Conservation (phyloP, 495 filamentous ascomycete genomes). For the Penicillium coffeae region DNA sequence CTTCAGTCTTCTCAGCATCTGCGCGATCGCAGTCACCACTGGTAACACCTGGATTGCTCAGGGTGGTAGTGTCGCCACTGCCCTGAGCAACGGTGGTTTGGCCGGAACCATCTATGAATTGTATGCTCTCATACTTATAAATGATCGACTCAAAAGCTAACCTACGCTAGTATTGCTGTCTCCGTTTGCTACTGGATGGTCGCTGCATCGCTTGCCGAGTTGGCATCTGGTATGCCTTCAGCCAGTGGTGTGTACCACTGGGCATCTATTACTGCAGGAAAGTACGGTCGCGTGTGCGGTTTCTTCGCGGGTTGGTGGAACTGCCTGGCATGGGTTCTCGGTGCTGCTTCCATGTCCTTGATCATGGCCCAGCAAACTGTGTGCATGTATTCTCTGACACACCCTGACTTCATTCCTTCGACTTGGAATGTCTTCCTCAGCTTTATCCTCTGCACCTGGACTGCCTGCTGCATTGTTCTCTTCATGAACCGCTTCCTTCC, state of each 20-base stretch:
- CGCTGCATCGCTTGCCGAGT: constrained; percentile 60
- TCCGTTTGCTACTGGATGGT: constrained; percentile 51
- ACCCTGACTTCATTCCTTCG: constrained; percentile 57
- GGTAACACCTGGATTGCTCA: constrained; percentile 60
- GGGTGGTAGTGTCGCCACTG: constrained; percentile 46
- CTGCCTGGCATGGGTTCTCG: constrained; percentile 68
- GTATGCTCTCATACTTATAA: constrained; percentile 13
- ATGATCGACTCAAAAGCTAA: constrained; percentile 7
- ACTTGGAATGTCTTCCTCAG: constrained; percentile 75
- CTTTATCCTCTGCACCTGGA: constrained; percentile 65
- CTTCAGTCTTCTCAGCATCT: constrained; percentile 56
- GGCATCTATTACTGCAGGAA: constrained; percentile 71
- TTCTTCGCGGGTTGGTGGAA: constrained; percentile 83
- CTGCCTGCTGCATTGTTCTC: constrained; percentile 58
- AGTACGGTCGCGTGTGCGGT: constrained; percentile 63
- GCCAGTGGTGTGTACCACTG: constrained; percentile 82
- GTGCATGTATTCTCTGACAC: constrained; percentile 68
- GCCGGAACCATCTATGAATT: constrained; percentile 53
- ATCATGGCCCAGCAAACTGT: constrained; percentile 66
- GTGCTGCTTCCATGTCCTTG: constrained; percentile 60
- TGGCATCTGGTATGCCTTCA: constrained; percentile 77
- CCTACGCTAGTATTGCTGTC: constrained; percentile 36
- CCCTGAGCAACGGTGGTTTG: constrained; percentile 48
- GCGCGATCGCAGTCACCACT: constrained; percentile 51
- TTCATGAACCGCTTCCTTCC: constrained; percentile 69